Conservation (phyloP, 345 rosid species). For the Salix exigua region DNA sequence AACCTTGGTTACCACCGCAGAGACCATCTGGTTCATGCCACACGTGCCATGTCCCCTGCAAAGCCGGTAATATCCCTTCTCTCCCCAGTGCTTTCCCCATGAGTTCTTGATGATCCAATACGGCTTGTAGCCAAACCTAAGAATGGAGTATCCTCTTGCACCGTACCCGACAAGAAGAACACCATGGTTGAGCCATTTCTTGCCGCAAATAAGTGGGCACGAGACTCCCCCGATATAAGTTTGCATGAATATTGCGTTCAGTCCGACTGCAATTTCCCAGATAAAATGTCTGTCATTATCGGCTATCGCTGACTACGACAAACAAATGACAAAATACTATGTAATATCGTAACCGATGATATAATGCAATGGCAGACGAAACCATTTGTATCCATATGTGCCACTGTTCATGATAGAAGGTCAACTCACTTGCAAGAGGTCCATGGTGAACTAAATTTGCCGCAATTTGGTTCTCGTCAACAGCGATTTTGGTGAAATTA, state of each 20-base stretch:
- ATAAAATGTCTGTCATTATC: not conserved
- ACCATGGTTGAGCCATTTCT: slow-evolving; percentile 67
- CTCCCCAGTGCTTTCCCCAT: slow-evolving; percentile 86
- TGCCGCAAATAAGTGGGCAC: slow-evolving; percentile 76
- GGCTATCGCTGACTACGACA: not conserved
- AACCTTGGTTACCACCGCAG: slow-evolving; percentile 62
- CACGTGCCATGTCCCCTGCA: slow-evolving; percentile 75
- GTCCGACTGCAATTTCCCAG: slow-evolving; percentile 46
- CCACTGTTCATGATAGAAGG: not conserved
- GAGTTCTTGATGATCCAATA: slow-evolving; percentile 91
- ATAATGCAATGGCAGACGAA: not conserved
- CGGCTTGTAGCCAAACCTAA: slow-evolving; percentile 60
- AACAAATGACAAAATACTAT: too few relatives aligned
- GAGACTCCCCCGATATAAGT: slow-evolving; percentile 90
- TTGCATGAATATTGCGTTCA: slow-evolving; percentile 84
- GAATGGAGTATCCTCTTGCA: slow-evolving; percentile 66
- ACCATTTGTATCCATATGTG: not conserved
- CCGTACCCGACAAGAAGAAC: slow-evolving; percentile 80
- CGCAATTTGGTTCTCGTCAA: slow-evolving; percentile 70
- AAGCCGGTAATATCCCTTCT: slow-evolving; percentile 68
- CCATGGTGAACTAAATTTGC: slow-evolving; percentile 71
- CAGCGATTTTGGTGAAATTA: slow-evolving; percentile 60
- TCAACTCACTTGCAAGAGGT: slow-evolving; percentile 59
- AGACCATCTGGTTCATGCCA: slow-evolving; percentile 81
- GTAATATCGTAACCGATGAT: not conserved